Conservation (phyloP, 495 filamentous ascomycete species). For the Bacidia rubella region DNA sequence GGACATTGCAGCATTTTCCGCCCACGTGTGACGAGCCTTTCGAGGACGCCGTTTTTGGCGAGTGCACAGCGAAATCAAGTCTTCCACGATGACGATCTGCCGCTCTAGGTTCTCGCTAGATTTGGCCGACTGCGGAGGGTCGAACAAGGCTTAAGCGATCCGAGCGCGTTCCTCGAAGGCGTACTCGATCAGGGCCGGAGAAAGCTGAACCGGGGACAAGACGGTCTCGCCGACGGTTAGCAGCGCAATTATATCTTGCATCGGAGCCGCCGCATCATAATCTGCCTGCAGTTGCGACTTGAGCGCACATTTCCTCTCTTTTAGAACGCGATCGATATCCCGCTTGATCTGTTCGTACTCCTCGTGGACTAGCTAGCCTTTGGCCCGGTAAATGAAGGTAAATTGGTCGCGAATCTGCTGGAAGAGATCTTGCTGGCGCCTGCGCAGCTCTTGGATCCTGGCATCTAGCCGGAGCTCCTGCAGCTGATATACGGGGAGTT, state of each 20-base stretch:
- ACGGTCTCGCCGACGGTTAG: neutral
- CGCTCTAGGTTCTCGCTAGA: neutral
- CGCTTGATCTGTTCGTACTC: conserved; percentile 7
- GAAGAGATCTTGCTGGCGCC: conserved; percentile 1
- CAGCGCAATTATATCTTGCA: neutral
- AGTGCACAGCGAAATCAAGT: conserved; percentile 6
- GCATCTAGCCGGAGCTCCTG: neutral
- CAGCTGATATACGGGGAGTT: conserved; percentile 3
- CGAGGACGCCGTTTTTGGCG: conserved; percentile 1
- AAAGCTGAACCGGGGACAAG: neutral
- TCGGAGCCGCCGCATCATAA: conserved; percentile 6
- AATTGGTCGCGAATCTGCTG: conserved; percentile 6
- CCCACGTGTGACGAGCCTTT: neutral
- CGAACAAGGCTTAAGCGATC: neutral
- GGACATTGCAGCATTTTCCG: neutral
- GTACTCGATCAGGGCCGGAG: neutral
- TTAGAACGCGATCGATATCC: conserved; percentile 1
- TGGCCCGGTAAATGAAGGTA: conserved; percentile 5
- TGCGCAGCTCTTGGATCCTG: conserved; percentile 7
- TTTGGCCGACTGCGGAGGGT: neutral
- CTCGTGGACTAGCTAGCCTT: conserved; percentile 8
- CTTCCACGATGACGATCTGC: conserved; percentile 3
- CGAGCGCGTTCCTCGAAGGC: neutral
- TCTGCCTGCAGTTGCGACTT: conserved; percentile 5
- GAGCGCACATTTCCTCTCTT: conserved; percentile 4